Evolutionary conservation across 345 rosid genomes (phyloP).

Genomic region (Brassica napus): DNA sequence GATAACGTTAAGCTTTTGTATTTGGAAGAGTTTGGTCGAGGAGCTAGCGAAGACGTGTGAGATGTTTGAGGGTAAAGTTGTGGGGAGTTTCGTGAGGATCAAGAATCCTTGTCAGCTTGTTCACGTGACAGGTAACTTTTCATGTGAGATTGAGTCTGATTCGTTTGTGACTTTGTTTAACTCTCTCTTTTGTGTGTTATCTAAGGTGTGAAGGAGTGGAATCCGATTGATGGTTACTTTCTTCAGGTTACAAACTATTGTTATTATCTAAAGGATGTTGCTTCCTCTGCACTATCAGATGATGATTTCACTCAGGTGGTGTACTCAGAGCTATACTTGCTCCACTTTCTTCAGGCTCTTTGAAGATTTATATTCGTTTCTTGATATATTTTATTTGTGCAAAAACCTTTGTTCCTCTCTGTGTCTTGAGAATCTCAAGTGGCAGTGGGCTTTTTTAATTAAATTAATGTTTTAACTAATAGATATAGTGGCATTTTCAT

Average conservation of each 20-base stretch:
- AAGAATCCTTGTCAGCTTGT: slow-evolving; percentile 65
- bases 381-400: neutral
- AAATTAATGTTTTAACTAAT: neutral
- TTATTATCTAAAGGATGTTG: slow-evolving; percentile 44
- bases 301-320: slow-evolving; percentile 73
- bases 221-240: slow-evolving; percentile 43
- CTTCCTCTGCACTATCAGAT: slow-evolving; percentile 59
- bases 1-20: slow-evolving; percentile 68
- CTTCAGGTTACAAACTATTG: slow-evolving; percentile 57
- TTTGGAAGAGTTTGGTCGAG: slow-evolving; percentile 61
- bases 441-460: neutral
- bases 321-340: neutral
- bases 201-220: slow-evolving; percentile 58
- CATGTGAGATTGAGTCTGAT: slow-evolving; percentile 6
- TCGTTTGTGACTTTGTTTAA: neutral
- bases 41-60: slow-evolving; percentile 54
- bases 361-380: slow-evolving; percentile 47
- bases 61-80: slow-evolving; percentile 53
- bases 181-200: neutral
- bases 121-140: slow-evolving; percentile 59
- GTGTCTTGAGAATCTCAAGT: slow-evolving; percentile 6
- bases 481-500: neutral
- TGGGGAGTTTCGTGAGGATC: slow-evolving; percentile 68
- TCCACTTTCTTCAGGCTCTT: slow-evolving; percentile 1
- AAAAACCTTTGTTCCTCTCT: neutral